These are phyloP conservation scores for Agrostemma githago DNA, from an alignment of 148 eudicot genomes.

Conservation along the genomic window DNA sequence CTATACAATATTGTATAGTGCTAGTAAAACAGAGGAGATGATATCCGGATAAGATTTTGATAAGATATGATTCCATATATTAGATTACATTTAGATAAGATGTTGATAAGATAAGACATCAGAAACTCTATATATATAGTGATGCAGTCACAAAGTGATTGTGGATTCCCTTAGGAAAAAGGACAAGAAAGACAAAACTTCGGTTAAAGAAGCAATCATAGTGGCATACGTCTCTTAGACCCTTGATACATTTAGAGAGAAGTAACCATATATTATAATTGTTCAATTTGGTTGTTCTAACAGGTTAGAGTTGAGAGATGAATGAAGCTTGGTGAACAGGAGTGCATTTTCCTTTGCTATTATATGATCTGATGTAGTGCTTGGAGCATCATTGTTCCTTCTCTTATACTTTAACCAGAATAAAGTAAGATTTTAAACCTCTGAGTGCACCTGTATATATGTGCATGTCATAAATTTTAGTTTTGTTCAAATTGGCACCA, in stretches of 20 bases:
- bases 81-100: no score
- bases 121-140: no score
- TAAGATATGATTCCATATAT: no score
- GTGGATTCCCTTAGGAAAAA: no score
- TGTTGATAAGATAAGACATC: no score
- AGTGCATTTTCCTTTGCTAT: conserved; percentile 93
- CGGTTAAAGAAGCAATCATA: not conserved
- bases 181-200: no score
- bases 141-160: no score
- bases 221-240: not conserved
- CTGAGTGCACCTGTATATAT: not conserved
- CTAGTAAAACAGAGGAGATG: no score
- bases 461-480: not conserved
- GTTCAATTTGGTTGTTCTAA: conserved; percentile 17
- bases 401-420: conserved; percentile 81
- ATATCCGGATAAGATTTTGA: no score
- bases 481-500: not conserved
- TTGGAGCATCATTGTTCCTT: conserved; percentile 72
- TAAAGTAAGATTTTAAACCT: conserved; percentile 44
- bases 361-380: conserved; percentile 83
- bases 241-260: not conserved
- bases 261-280: not conserved
- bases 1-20: no score
- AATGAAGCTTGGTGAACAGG: conserved; percentile 76
- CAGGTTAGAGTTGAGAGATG: conserved; percentile 87